Base-by-base conservation (phyloP, 352 stramenopile species). In the Pythium volutum region DNA sequence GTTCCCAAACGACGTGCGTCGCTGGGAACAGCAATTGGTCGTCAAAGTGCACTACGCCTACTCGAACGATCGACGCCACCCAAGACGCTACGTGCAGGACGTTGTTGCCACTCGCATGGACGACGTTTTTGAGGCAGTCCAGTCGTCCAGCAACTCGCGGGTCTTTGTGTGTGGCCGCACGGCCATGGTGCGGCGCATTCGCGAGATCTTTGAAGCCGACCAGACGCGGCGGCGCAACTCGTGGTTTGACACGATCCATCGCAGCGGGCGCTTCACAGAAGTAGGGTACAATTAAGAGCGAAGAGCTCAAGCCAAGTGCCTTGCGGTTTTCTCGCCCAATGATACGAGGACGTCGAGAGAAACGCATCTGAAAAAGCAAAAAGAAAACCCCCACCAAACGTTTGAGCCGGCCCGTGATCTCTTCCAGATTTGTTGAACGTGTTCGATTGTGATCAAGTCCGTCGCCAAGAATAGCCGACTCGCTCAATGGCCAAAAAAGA, bases 1-100 rank as follows among this genome's bases (percentile, higher is more conserved):
- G 12, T 84, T 80, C 41, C 61, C 51, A 9, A 38, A 77, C 2
- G 75, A 80, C 18, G 39, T 84, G 26, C 64, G 61, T 0, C 20
- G 47, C 14, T 72, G 75, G 65, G 64, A 81, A 42, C 41, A 39
- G 6, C 67, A 68, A 2, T 54, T 72, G 0, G 66, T 77, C n/a
- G 23, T 81, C 7, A 43, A 70, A 23, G 48, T 79, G 0, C 54
- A 71, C 23, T 36, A 75, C 12, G 66, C 64, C 1, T 73, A 70
- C 23, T 76, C 69, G 12, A 52, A 70, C 15, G 34, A 63, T n/a
- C 16, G 18, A 2, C 38, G 67, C 16, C 18, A 48, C 23, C 39
- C 53, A 2, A 27, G 41, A 14, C 53, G 53, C 10, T 59, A 73
- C 23, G 59, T 83, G 14, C 74, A 82, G 20, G 62, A 71, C 31